Conservation (phyloP, 805 yeast species). For the Candida railenensis region DNA sequence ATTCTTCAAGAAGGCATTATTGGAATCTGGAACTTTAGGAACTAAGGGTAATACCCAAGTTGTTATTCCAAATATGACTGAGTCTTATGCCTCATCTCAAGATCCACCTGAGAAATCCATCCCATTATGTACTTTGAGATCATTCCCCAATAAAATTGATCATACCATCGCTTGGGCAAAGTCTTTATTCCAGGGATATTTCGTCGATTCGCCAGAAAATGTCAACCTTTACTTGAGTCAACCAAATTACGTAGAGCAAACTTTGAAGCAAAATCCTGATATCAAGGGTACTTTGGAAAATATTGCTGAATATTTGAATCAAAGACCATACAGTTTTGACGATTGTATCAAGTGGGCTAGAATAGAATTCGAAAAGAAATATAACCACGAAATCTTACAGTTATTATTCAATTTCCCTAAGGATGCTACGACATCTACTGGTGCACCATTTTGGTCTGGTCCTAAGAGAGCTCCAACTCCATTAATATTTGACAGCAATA, state of each 20-base stretch:
- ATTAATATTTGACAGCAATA: slow-evolving; percentile 70
- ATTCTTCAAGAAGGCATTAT: slow-evolving; percentile 82
- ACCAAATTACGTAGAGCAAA: slow-evolving; percentile 88
- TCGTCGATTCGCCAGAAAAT: slow-evolving; percentile 87
- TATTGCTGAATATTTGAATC: slow-evolving; percentile 69
- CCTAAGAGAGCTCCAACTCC: slow-evolving; percentile 95
- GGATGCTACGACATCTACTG: slow-evolving; percentile 86
- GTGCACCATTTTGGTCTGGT: slow-evolving; percentile 97
- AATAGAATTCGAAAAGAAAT: slow-evolving; percentile 80
- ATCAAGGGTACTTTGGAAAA: slow-evolving; percentile 82
- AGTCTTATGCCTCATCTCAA: slow-evolving; percentile 91
- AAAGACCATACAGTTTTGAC: slow-evolving; percentile 78
- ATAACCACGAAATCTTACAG: slow-evolving; percentile 83
- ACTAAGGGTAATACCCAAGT: slow-evolving; percentile 99
- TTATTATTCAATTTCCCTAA: slow-evolving; percentile 91
- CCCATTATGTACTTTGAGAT: slow-evolving; percentile 94
- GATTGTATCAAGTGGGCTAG: slow-evolving; percentile 97
- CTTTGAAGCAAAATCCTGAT: slow-evolving; percentile 89
- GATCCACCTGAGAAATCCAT: slow-evolving; percentile 99
- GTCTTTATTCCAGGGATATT: slow-evolving; percentile 87
- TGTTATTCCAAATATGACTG: slow-evolving; percentile 89
- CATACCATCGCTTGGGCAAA: slow-evolving; percentile 99
- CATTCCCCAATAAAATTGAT: slow-evolving; percentile 97
- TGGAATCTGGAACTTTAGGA: slow-evolving; percentile 97
- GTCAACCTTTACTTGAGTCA: slow-evolving; percentile 89